Percentiles rank a stretch among this genome's conserved stretches.
phyloP scores from a whole-genome alignment of 345 rosid species.

The Draba incana region DNA sequence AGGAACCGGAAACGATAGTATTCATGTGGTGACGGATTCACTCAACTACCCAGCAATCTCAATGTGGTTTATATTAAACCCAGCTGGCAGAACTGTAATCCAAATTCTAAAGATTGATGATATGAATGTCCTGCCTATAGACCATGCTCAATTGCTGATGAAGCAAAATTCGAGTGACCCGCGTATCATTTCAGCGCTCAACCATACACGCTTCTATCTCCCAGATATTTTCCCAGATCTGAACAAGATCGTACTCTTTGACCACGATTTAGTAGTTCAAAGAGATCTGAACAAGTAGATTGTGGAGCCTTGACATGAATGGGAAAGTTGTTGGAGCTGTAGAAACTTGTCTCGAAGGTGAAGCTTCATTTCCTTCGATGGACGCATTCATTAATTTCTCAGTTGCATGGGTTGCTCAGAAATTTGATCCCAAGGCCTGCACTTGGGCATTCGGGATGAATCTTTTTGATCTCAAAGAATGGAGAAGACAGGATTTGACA shows the following conservation, averaged over 20 bases:
- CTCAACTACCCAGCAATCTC: constrained; percentile 87
- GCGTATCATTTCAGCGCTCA: constrained; percentile 64
- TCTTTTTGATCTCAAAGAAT: constrained; percentile 73
- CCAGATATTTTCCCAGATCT: constrained; percentile 75
- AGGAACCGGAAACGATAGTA: constrained; percentile 71
- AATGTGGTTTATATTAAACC: constrained; percentile 85
- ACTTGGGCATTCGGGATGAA: constrained; percentile 98
- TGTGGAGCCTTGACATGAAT: constrained; percentile 77
- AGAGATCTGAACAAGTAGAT: constrained; percentile 62
- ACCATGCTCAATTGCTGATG: constrained; percentile 52
- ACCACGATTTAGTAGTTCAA: constrained; percentile 93
- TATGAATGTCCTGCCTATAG: constrained; percentile 59
- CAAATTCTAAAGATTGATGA: constrained; percentile 67
- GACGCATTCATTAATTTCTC: constrained; percentile 66
- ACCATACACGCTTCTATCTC: constrained; percentile 83
- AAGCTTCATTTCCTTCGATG: constrained; percentile 60
- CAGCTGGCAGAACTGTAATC: constrained; percentile 61
- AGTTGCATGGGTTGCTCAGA: constrained; percentile 60
- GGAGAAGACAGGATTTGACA: constrained; percentile 75
- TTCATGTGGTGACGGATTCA: constrained; percentile 84
- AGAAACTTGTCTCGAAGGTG: constrained; percentile 73
- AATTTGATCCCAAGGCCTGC: constrained; percentile 70
- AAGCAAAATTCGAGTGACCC: constrained; percentile 63
- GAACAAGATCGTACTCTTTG: constrained; percentile 74
- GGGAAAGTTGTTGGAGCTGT: constrained; percentile 92